Conservation (phyloP, 192 early-diverging fungal genomes). For the Allomyces javanicus region DNA sequence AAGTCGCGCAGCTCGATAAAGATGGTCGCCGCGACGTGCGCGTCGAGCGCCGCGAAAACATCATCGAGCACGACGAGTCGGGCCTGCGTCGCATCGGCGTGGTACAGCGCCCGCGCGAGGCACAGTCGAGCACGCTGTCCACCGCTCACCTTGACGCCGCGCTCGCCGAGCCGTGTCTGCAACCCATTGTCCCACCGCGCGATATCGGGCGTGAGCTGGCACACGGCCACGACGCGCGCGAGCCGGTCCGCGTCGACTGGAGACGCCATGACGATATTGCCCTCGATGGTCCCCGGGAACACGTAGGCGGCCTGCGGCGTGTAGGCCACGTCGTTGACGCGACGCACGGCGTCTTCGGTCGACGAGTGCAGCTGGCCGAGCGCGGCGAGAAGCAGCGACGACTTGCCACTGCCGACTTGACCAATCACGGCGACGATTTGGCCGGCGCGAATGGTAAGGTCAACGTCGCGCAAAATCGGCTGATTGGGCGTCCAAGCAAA, state of each 20-base stretch:
- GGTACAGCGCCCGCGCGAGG: background rate
- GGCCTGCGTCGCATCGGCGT: background rate
- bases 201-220: background rate
- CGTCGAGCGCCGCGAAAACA: background rate
- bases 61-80: background rate
- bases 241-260: background rate
- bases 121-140: background rate
- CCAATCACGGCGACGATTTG: constrained; percentile 66
- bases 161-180: background rate
- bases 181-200: background rate
- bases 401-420: constrained; percentile 66
- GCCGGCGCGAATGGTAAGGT: constrained; percentile 23
- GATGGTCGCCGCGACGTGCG: background rate
- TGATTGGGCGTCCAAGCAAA: too few species aligned
- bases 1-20: background rate
- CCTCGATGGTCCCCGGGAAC: background rate
- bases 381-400: constrained; percentile 56
- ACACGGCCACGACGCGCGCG: background rate
- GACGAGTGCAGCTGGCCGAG: constrained; percentile 57
- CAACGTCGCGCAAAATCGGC: constrained; percentile 14
- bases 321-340: constrained; percentile 54
- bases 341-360: constrained; percentile 26
- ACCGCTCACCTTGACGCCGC: background rate
- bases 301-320: constrained; percentile 16
- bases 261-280: background rate